Conservation (phyloP, 768 basidiomycete genomes). For the Chalciporus chontae region DNA sequence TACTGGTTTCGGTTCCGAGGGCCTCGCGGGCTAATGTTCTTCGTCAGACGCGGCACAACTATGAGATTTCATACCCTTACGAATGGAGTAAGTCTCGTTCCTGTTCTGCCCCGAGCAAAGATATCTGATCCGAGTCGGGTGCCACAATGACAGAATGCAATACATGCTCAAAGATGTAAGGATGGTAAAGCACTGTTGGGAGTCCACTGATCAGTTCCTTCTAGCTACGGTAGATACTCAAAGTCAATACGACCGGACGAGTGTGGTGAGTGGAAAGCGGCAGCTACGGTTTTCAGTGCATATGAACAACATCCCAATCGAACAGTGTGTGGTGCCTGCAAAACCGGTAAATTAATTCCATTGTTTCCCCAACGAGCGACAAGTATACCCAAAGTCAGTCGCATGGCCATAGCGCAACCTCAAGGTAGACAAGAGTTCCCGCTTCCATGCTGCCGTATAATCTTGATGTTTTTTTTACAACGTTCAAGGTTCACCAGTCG, state of each 20-base stretch:
- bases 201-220: constrained; percentile 4
- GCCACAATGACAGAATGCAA: constrained; percentile 49
- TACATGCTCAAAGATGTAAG: constrained; percentile 61
- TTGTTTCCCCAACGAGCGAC: constrained; percentile 44
- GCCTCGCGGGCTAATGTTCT: background rate
- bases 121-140: background rate
- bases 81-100: constrained; percentile 58
- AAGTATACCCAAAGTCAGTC: constrained; percentile 37
- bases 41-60: constrained; percentile 62
- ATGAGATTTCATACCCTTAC: constrained; percentile 70
- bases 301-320: background rate
- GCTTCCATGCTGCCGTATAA: background rate
- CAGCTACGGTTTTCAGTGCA: background rate
- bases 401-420: constrained; percentile 41
- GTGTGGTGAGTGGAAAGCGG: constrained; percentile 44
- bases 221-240: constrained; percentile 69
- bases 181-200: background rate
- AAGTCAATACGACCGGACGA: constrained; percentile 68
- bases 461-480: background rate
- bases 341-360: constrained; percentile 54
- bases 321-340: constrained; percentile 66
- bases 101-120: background rate
- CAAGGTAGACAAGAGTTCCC: constrained; percentile 36
- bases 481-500: constrained; percentile 16
- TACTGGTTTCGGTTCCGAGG: constrained; percentile 2